Percentiles rank a stretch among this genome's conserved stretches.
Evolutionary conservation across 495 filamentous ascomycete species (phyloP).

Genomic region (Daldinia grandis): DNA sequence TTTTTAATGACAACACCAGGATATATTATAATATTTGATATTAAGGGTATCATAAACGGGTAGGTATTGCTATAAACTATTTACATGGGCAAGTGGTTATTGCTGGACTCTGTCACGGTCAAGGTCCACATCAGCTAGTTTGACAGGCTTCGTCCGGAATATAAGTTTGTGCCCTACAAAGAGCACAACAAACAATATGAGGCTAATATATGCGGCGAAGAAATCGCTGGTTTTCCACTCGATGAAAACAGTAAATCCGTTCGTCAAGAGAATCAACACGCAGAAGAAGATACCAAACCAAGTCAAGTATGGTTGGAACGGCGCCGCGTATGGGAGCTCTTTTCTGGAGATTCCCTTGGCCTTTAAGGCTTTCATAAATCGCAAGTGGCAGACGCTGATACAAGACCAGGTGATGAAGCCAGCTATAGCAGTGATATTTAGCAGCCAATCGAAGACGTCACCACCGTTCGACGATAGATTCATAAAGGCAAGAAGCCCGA

Average conservation of each 20-base stretch:
- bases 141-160: slow-evolving; percentile 40
- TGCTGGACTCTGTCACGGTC: slow-evolving; percentile 38
- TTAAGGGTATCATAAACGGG: slow-evolving; percentile 21
- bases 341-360: slow-evolving; percentile 63
- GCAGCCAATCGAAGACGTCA: slow-evolving; percentile 64
- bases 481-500: slow-evolving; percentile 63
- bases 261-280: slow-evolving; percentile 70
- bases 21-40: slow-evolving; percentile 5
- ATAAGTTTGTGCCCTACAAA: slow-evolving; percentile 67
- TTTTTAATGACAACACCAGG: background rate
- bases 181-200: slow-evolving; percentile 68
- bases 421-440: slow-evolving; percentile 71
- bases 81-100: slow-evolving; percentile 10
- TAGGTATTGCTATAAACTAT: slow-evolving; percentile 10
- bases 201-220: slow-evolving; percentile 68
- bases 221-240: slow-evolving; percentile 65
- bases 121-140: slow-evolving; percentile 44
- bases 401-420: slow-evolving; percentile 74
- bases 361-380: slow-evolving; percentile 67
- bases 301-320: slow-evolving; percentile 66
- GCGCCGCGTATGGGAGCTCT: slow-evolving; percentile 64
- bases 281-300: slow-evolving; percentile 71
- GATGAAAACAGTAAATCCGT: slow-evolving; percentile 76
- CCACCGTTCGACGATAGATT: slow-evolving; percentile 59
- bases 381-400: slow-evolving; percentile 66